Evolutionary conservation across 2,329 filamentous ascomycete genomes (phyloP).

Genomic region (Exophiala lecanii-corni): DNA sequence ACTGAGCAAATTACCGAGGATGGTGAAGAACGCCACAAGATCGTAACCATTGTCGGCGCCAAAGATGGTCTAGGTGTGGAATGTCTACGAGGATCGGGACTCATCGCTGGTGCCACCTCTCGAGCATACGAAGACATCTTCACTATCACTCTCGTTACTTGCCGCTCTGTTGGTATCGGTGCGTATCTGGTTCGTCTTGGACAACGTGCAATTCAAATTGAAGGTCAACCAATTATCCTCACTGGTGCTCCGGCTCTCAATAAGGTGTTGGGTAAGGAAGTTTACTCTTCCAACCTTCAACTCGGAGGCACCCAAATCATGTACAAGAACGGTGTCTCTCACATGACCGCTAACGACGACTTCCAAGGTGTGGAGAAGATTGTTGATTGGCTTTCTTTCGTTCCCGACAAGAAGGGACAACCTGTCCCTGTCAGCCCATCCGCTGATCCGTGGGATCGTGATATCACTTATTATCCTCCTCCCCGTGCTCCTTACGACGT

Average conservation of each 20-base stretch:
- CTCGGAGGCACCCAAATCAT: conserved; percentile 99
- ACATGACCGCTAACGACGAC: conserved; percentile 97
- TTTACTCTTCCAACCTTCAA: conserved; percentile 98
- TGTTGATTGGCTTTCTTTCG: conserved; percentile 95
- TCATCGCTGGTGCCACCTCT: conserved; percentile 96
- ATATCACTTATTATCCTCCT: conserved; percentile 73
- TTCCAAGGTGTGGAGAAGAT: conserved; percentile 98
- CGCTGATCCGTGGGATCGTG: conserved; percentile 85
- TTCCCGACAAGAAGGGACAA: conserved; percentile 89
- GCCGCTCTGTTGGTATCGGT: conserved; percentile 97
- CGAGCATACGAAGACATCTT: conserved; percentile 98
- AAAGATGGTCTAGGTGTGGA: conserved; percentile 97
- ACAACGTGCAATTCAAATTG: conserved; percentile 97
- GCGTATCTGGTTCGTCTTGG: conserved; percentile 97
- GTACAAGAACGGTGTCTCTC: conserved; percentile 99
- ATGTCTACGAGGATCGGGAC: conserved; percentile 91
- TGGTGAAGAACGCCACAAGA: conserved; percentile 88
- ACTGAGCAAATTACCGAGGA: conserved; percentile 83
- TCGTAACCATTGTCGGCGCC: conserved; percentile 84
- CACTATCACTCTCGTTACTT: conserved; percentile 94
- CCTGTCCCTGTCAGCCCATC: conserved; percentile 89
- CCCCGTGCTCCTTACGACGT: conserved; percentile 87
- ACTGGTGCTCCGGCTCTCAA: conserved; percentile 97
- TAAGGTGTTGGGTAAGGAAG: conserved; percentile 94
- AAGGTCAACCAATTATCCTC: conserved; percentile 97